phyloP scores from a whole-genome alignment of 108 stramenopile species.

The Cyclostephanos tholiformis region DNA sequence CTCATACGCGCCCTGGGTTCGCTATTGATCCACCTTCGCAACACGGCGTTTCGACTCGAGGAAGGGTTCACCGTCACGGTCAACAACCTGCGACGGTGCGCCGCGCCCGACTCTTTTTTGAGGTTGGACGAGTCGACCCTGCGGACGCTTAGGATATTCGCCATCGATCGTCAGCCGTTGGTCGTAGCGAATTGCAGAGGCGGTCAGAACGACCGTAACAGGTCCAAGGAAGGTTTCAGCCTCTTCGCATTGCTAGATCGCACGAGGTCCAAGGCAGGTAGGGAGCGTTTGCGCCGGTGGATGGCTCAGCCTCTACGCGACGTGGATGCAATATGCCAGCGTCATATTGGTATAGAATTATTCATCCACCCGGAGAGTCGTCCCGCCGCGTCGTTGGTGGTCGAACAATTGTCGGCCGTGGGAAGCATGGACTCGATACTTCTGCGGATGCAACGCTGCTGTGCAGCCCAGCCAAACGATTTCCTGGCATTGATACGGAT shows the following conservation, averaged over 20 bases:
- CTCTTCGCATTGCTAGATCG: slow-evolving; percentile 90
- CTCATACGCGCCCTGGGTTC: slow-evolving; percentile 79
- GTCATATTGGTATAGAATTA: slow-evolving; percentile 87
- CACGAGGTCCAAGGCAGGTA: slow-evolving; percentile 80
- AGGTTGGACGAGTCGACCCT: slow-evolving; percentile 63
- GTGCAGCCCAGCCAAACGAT: slow-evolving; percentile 60
- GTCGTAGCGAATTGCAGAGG: slow-evolving; percentile 51
- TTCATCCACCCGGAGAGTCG: slow-evolving; percentile 66
- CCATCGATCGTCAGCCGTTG: slow-evolving; percentile 84
- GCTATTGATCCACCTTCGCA: slow-evolving; percentile 70
- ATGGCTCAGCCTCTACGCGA: slow-evolving; percentile 86
- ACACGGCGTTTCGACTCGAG: slow-evolving; percentile 72
- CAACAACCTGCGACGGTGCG: slow-evolving; percentile 57
- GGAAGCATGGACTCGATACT: slow-evolving; percentile 82
- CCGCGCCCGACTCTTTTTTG: slow-evolving; percentile 62
- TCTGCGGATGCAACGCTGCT: slow-evolving; percentile 84
- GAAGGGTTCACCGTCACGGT: slow-evolving; percentile 68
- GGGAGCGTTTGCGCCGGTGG: slow-evolving; percentile 84
- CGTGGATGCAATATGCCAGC: slow-evolving; percentile 49
- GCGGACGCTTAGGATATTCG: slow-evolving; percentile 76
- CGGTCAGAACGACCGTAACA: slow-evolving; percentile 36
- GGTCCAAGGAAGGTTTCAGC: slow-evolving; percentile 91
- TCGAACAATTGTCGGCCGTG: slow-evolving; percentile 60
- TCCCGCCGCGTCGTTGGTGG: slow-evolving; percentile 49
- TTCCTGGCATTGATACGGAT: slow-evolving; percentile 62